Evolutionary conservation across 495 filamentous ascomycete species (phyloP), one percentile per base, ranked within the genome.

Genomic region (Trichoderma reesei): DNA sequence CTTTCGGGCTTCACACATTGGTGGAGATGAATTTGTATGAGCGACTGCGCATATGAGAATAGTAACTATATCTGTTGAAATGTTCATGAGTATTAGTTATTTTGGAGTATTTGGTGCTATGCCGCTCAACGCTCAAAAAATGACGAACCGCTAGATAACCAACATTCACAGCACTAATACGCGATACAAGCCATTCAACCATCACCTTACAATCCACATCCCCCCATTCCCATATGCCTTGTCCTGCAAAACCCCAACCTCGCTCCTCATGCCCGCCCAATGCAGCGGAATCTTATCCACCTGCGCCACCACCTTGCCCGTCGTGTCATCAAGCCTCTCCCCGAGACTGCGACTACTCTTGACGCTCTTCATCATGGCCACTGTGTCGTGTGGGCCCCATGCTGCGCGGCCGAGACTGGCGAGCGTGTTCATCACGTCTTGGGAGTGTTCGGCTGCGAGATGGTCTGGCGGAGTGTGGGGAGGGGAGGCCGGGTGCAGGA

Each of bases 221-320:
- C 78, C 78, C 0, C 78, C 77, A 31, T 64, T 71, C 26, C 78
- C 77, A 62, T 73, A 67, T 6, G 70, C 69, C 65, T 70, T 67
- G 68, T 87, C 85, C 70, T 73, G 77, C 38, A 73, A 70, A 60
- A 73, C 75, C 26, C 79, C 84, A n/a, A 73, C 71, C 5, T 72
- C 70, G 11, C 76, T 80, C 38, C 86, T 76, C 59, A 88, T 77
- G 0, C 86, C 86, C 6, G 82, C 68, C 56, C 74, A 69, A 67
- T 87, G 80, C 41, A 87, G 66, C 3, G 82, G 82, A 2, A 86
- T 72, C 60, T 76, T 78, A 60, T 83, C 82, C 16, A 84, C 70
- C 62, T 76, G 76, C 62, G 70, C 78, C 71, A 85, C 82, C 1
- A 79, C 76, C 1, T 74, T 74, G 10, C 72, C 67, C 39, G 76